Base-by-base conservation (phyloP, 441 rosid species). In the Dalechampia spathulata region DNA sequence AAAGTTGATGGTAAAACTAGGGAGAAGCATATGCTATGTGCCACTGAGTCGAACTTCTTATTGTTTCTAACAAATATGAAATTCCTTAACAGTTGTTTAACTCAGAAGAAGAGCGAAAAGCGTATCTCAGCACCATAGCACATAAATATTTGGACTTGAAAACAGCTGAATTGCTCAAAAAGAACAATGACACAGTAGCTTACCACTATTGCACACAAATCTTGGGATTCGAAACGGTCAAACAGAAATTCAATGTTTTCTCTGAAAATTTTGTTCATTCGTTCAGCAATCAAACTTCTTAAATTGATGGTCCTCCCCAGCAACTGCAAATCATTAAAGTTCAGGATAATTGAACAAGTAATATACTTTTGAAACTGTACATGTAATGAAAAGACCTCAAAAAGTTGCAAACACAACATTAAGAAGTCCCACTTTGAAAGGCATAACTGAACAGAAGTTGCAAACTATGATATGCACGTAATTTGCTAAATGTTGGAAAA, bases 171-270 rank as follows among this genome's bases (percentile, higher is more conserved):
- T 43, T 22, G 43, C 51, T 34, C 49, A 54, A 1, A 40, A n/a
- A n/a, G 55, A 65, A 62, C 23, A 48, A 38, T 60, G 36, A 58
- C 54, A 63, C 20, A 21, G 46, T 43, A 13, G 58, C 72, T 73
- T 68, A 94, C 99, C 81, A 94, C 98, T 48, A 86, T 71, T 46
- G 98, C 96, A 77, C 96, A 90, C 52, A 94, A 67, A 76, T 94
- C 99, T 49, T 94, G 98, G 45, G 96, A 94, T 82, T 90, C 98
- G 44, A 94, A 94, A 54, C 96, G 96, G 57, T 94, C 96, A 67
- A 90, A 86, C 20, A 94, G 89, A 75, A 94, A 94, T 78, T 94
- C 99, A 3, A 94, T 82, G 70, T 94, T 94, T 75, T 94, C 99
- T 78, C 99, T 88, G 76, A 88, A 90, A 59, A 74, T 68, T 81